Conservation (phyloP, 306 rosid species). For the Begonia peltatifolia region DNA sequence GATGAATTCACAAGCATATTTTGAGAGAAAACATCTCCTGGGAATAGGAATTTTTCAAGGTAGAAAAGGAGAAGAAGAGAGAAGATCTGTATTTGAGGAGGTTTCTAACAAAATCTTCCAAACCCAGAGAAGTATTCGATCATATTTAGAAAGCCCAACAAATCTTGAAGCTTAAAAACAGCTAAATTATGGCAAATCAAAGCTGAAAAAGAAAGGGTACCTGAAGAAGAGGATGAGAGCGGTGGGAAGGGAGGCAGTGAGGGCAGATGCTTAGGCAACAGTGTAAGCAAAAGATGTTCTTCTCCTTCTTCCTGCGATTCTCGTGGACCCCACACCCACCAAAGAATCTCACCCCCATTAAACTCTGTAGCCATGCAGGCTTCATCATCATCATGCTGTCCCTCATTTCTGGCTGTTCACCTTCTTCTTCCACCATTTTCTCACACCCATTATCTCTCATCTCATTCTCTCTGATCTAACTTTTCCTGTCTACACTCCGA, state of each 20-base stretch:
- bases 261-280: slow-evolving; percentile 87
- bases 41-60: too few species aligned
- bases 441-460: slow-evolving; percentile 5
- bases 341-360: slow-evolving; percentile 89
- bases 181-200: too few species aligned
- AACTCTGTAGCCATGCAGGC: slow-evolving; percentile 88
- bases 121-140: too few species aligned
- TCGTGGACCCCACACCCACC: slow-evolving; percentile 83
- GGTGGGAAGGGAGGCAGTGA: slow-evolving; percentile 77
- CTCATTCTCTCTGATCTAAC: background rate
- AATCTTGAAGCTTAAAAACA: too few species aligned
- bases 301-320: slow-evolving; percentile 81
- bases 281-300: slow-evolving; percentile 84
- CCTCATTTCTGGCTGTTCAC: slow-evolving; percentile 19
- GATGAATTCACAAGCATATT: too few species aligned
- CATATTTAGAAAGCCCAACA: too few species aligned
- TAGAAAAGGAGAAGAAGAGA: too few species aligned
- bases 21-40: too few species aligned
- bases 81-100: too few species aligned
- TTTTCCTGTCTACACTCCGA: too few species aligned
- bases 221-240: slow-evolving; percentile 85
- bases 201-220: slow-evolving; percentile 23
- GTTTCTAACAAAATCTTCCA: too few species aligned
- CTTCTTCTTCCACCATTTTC: slow-evolving; percentile 8
- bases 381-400: slow-evolving; percentile 30